Conservation (phyloP, 176 grass and related monocot genomes). For the Carex parvula region DNA sequence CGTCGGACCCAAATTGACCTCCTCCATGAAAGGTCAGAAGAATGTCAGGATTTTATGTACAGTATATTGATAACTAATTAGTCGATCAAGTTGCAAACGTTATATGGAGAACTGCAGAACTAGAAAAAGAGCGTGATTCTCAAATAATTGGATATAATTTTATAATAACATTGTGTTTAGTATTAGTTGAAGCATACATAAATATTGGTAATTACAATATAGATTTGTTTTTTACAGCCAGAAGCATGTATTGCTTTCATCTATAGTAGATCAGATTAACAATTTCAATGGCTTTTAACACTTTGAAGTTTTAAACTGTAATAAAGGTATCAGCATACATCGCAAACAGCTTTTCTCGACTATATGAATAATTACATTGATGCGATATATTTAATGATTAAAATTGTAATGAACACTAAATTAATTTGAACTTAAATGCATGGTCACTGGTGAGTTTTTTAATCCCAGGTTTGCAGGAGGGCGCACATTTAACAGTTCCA, state of each 20-base stretch:
- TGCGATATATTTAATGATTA: too few relatives aligned
- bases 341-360: neutral
- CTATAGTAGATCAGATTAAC: too few relatives aligned
- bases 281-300: neutral
- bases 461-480: neutral
- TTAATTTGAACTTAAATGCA: neutral
- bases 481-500: too few relatives aligned
- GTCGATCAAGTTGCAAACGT: neutral
- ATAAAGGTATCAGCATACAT: neutral
- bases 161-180: neutral
- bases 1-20: too few relatives aligned
- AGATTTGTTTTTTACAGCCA: too few relatives aligned
- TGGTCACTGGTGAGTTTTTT: neutral
- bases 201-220: neutral
- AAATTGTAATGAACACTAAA: neutral
- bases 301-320: neutral
- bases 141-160: neutral
- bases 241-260: too few relatives aligned
- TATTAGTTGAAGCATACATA: neutral
- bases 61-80: neutral
- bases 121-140: neutral
- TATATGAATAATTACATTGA: neutral
- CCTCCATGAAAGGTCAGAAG: neutral
- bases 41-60: neutral
- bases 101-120: neutral